Evolutionary conservation across 2,329 filamentous ascomycete species (phyloP).

Genomic region (Metarhizium anisopliae): DNA sequence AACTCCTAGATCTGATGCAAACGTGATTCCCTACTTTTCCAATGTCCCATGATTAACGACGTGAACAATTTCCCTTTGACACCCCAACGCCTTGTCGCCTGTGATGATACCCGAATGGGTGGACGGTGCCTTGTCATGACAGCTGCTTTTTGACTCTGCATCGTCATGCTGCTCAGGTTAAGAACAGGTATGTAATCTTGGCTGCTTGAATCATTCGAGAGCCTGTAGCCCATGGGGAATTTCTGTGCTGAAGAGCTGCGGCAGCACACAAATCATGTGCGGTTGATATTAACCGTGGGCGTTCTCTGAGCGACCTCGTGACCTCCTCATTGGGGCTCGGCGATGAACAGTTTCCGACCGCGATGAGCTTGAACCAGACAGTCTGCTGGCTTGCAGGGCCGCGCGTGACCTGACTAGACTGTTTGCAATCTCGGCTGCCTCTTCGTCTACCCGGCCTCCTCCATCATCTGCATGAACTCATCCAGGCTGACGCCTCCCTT

Average conservation of each 20-base stretch:
- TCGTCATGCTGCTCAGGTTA: neutral
- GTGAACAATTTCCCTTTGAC: neutral
- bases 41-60: conserved; percentile 1
- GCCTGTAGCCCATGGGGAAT: neutral
- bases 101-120: neutral
- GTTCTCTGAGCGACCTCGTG: neutral
- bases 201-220: neutral
- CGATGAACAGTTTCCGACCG: neutral
- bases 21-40: conserved; percentile 6
- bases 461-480: conserved; percentile 59
- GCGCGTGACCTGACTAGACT: neutral
- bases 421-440: neutral
- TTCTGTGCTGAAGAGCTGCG: neutral
- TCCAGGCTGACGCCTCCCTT: conserved; percentile 70
- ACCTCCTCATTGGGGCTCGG: neutral
- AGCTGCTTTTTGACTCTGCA: neutral
- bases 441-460: conserved; percentile 27
- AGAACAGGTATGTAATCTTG: neutral
- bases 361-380: neutral
- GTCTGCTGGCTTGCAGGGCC: neutral
- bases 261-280: neutral
- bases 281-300: neutral
- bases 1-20: conserved; percentile 24
- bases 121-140: neutral
- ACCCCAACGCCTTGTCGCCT: conserved; percentile 2